These are phyloP conservation scores for Neolentinus lepideus DNA, from an alignment of 1,284 basidiomycete genomes.

Conservation along the genomic window DNA sequence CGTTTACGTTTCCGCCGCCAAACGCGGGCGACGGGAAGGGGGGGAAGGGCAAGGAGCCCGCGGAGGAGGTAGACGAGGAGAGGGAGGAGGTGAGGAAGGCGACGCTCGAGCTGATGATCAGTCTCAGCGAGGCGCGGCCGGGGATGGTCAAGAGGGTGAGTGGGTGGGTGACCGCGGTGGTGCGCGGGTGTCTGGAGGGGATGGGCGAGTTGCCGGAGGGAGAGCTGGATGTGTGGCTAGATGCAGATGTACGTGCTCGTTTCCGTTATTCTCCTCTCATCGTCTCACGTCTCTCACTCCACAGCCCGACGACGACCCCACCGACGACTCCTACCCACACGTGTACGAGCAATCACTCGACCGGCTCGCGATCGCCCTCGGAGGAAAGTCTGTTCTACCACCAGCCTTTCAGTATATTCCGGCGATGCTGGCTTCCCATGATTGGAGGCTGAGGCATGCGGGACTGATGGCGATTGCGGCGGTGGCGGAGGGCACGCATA, in stretches of 20 bases:
- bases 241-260: slow-evolving; percentile 53
- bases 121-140: slow-evolving; percentile 61
- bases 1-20: slow-evolving; percentile 52
- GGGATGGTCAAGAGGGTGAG: slow-evolving; percentile 57
- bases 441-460: slow-evolving; percentile 78
- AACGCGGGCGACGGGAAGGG: slow-evolving; percentile 12
- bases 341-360: slow-evolving; percentile 77
- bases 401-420: slow-evolving; percentile 76
- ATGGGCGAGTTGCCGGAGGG: slow-evolving; percentile 72
- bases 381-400: slow-evolving; percentile 64
- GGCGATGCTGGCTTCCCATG: slow-evolving; percentile 67
- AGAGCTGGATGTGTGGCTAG: slow-evolving; percentile 56
- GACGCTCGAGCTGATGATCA: slow-evolving; percentile 73
- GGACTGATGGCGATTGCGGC: slow-evolving; percentile 77
- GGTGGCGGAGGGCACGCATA: slow-evolving; percentile 70
- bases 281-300: neutral
- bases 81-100: slow-evolving; percentile 52
- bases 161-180: slow-evolving; percentile 62
- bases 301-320: slow-evolving; percentile 60
- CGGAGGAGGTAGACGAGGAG: slow-evolving; percentile 31
- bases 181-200: slow-evolving; percentile 68
- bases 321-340: slow-evolving; percentile 68
- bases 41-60: slow-evolving; percentile 16
- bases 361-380: slow-evolving; percentile 66
- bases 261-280: slow-evolving; percentile 1